Conservation (phyloP, 805 yeast species). For the Tetrapisispora namnaoensis region DNA sequence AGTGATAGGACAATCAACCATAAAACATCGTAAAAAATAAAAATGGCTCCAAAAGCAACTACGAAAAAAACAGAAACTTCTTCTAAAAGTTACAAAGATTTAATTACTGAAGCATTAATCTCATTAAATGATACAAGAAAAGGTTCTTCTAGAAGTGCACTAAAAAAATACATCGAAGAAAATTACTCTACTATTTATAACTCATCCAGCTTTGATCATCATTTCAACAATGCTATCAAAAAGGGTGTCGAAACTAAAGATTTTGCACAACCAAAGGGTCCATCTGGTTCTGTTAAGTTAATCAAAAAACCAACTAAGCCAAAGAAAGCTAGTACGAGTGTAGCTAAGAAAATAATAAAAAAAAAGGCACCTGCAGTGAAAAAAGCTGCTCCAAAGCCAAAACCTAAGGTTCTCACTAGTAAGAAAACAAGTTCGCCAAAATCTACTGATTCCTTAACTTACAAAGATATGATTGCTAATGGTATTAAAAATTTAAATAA, state of each 20-base stretch:
- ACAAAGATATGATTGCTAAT: slow-evolving; percentile 32
- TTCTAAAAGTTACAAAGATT: slow-evolving; percentile 21
- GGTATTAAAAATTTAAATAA: slow-evolving; percentile 67
- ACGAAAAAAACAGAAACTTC: slow-evolving; percentile 9
- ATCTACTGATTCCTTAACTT: slow-evolving; percentile 10
- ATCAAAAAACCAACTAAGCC: slow-evolving; percentile 13
- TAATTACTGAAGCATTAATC: slow-evolving; percentile 47
- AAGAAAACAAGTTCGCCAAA: slow-evolving; percentile 1
- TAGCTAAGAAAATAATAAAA: slow-evolving; percentile 12
- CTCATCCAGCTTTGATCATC: slow-evolving; percentile 59
- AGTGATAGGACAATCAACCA: not conserved
- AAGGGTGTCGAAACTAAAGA: slow-evolving; percentile 72
- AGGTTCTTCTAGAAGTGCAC: slow-evolving; percentile 78
- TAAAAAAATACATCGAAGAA: slow-evolving; percentile 66
- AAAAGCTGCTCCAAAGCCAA: slow-evolving; percentile 1
- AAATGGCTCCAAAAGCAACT: slow-evolving; percentile 10
- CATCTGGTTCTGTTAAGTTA: slow-evolving; percentile 76
- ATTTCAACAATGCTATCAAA: slow-evolving; percentile 69
- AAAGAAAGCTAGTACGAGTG: slow-evolving; percentile 17
- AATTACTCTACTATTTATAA: slow-evolving; percentile 44
- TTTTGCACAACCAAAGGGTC: slow-evolving; percentile 78
- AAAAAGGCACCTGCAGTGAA: slow-evolving; percentile 8
- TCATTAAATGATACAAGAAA: slow-evolving; percentile 63
- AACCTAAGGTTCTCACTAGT: not conserved
- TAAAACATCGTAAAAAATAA: not conserved